Evolutionary conservation across 2,329 filamentous ascomycete species (phyloP).

Genomic region (Cladosporium oxysporum): DNA sequence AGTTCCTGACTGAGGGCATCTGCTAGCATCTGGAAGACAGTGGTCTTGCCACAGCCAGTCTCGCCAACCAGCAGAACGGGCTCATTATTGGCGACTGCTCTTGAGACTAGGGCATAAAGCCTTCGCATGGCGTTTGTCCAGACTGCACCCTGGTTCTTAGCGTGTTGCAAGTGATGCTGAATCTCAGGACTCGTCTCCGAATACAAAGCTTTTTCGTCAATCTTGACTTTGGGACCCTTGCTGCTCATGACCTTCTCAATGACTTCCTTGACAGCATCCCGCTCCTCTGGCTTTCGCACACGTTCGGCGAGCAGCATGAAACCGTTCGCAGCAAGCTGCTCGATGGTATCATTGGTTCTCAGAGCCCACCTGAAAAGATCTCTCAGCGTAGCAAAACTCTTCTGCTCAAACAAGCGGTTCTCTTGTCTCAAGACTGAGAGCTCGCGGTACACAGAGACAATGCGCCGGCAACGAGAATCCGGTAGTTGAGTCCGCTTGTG

Average conservation of each 20-base stretch:
- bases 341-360: constrained; percentile 77
- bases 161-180: constrained; percentile 33
- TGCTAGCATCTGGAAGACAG: constrained; percentile 88
- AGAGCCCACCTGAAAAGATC: constrained; percentile 96
- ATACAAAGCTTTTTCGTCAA: constrained; percentile 76
- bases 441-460: constrained; percentile 92
- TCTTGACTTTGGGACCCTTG: constrained; percentile 61
- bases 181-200: constrained; percentile 47
- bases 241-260: constrained; percentile 84
- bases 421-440: constrained; percentile 87
- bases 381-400: constrained; percentile 93
- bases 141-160: constrained; percentile 68
- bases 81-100: constrained; percentile 85
- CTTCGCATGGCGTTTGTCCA: constrained; percentile 96
- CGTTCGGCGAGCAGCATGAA: constrained; percentile 96
- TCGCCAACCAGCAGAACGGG: constrained; percentile 93
- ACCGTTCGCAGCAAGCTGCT: constrained; percentile 87
- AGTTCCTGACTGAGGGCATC: constrained; percentile 75
- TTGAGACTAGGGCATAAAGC: constrained; percentile 83
- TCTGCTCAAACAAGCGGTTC: constrained; percentile 90
- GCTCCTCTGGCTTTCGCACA: constrained; percentile 87
- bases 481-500: constrained; percentile 86
- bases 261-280: constrained; percentile 77
- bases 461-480: constrained; percentile 85
- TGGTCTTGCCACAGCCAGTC: constrained; percentile 97